Conservation (phyloP, 495 filamentous ascomycete species). For the Talaromyces liani region DNA sequence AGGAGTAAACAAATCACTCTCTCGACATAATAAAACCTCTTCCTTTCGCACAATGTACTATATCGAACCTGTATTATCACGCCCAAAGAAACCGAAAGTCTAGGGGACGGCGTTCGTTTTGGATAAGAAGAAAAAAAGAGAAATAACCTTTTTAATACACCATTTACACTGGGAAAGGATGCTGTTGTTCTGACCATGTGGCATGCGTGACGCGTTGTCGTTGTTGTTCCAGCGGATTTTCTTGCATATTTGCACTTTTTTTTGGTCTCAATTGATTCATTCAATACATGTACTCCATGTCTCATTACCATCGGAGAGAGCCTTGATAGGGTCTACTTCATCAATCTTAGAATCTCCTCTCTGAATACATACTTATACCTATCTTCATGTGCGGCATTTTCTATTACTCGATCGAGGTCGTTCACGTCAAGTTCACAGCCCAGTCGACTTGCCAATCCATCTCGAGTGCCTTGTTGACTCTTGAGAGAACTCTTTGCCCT, state of each 20-base stretch:
- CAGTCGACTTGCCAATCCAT: conserved; percentile 20
- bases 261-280: not conserved
- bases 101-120: not conserved
- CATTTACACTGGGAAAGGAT: not conserved
- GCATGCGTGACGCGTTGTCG: conserved; percentile 8
- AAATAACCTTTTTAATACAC: conserved; percentile 4
- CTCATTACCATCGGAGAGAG: not conserved
- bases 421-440: conserved; percentile 16
- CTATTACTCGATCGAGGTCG: not conserved
- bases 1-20: conserved; percentile 50
- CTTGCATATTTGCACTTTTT: conserved; percentile 3
- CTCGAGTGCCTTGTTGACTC: conserved; percentile 38
- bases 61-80: conserved; percentile 9
- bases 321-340: not conserved
- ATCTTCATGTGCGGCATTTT: not conserved
- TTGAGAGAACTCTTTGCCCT: conserved; percentile 45
- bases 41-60: conserved; percentile 7
- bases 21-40: not conserved
- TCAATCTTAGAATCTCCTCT: conserved; percentile 29
- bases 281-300: not conserved
- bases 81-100: not conserved
- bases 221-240: conserved; percentile 7
- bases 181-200: not conserved
- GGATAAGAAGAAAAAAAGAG: conserved; percentile 1
- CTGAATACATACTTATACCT: conserved; percentile 7